Conservation (phyloP, 768 basidiomycete genomes). For the Collybia nuda region DNA sequence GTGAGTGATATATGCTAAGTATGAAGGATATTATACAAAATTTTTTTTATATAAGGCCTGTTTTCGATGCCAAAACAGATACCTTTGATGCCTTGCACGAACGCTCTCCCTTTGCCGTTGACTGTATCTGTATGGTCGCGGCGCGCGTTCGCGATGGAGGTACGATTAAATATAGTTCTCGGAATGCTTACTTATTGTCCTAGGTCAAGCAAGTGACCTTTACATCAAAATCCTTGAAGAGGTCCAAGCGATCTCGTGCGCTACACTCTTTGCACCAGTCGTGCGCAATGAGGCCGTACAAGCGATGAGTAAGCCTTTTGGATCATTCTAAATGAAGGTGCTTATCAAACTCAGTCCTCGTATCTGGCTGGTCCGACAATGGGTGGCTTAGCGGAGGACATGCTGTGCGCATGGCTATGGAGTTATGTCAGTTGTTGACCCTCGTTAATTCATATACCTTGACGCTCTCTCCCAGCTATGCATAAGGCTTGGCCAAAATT, state of each 20-base stretch:
- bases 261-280: slow-evolving; percentile 86
- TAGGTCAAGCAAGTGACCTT: slow-evolving; percentile 74
- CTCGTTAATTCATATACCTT: neutral
- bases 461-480: slow-evolving; percentile 52
- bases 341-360: slow-evolving; percentile 55
- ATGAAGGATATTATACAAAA: slow-evolving; percentile 5
- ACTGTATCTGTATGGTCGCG: slow-evolving; percentile 92
- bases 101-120: slow-evolving; percentile 90
- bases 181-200: slow-evolving; percentile 6
- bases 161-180: slow-evolving; percentile 27
- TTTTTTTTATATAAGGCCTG: slow-evolving; percentile 51
- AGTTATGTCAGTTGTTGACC: slow-evolving; percentile 62
- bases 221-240: slow-evolving; percentile 77
- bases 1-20: slow-evolving; percentile 21
- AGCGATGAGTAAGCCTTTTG: slow-evolving; percentile 74
- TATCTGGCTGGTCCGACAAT: slow-evolving; percentile 93
- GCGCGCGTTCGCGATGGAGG: slow-evolving; percentile 88
- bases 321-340: slow-evolving; percentile 2
- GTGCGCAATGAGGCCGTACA: slow-evolving; percentile 85
- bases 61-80: slow-evolving; percentile 82
- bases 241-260: slow-evolving; percentile 81
- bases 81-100: slow-evolving; percentile 85
- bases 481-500: slow-evolving; percentile 91
- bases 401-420: slow-evolving; percentile 97
- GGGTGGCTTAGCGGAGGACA: slow-evolving; percentile 96